These are phyloP conservation scores for Melampsora larici-populina DNA, from an alignment of 1,284 basidiomycete species.

Conservation along the genomic window DNA sequence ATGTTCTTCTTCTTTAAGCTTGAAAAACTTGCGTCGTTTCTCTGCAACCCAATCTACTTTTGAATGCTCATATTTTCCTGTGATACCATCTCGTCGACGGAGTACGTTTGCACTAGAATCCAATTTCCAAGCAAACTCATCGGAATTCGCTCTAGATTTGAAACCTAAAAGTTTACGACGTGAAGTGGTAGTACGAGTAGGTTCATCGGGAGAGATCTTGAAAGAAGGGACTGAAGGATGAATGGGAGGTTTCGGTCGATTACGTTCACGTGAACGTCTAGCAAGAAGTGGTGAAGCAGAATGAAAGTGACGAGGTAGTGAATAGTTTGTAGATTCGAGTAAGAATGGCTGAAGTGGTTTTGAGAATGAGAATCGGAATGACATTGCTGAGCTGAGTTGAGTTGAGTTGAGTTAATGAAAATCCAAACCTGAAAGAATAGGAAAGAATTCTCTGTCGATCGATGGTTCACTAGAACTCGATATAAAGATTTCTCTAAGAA, in stretches of 20 bases:
- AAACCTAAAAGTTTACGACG: slow-evolving; percentile 38
- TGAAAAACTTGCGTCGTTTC: slow-evolving; percentile 26
- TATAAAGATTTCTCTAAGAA: too few relatives aligned
- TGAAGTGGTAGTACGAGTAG: slow-evolving; percentile 13
- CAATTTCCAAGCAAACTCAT: slow-evolving; percentile 41
- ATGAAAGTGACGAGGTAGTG: slow-evolving; percentile 30
- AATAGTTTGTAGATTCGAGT: background rate
- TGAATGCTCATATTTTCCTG: slow-evolving; percentile 39
- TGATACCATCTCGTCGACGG: slow-evolving; percentile 33
- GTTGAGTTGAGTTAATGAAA: too few relatives aligned
- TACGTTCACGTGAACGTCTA: slow-evolving; percentile 26
- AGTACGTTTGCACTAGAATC: slow-evolving; percentile 37
- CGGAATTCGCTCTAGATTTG: slow-evolving; percentile 28
- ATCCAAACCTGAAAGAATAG: too few relatives aligned
- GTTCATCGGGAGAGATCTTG: slow-evolving; percentile 26
- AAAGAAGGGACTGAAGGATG: slow-evolving; percentile 41
- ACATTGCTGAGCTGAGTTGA: too few relatives aligned
- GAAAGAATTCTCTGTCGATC: too few relatives aligned
- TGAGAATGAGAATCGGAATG: too few relatives aligned
- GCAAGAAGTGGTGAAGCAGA: slow-evolving; percentile 4
- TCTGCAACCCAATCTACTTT: slow-evolving; percentile 41
- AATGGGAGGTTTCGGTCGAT: slow-evolving; percentile 34
- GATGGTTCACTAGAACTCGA: too few relatives aligned
- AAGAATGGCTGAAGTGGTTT: background rate
- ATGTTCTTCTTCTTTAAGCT: slow-evolving; percentile 22